Evolutionary conservation across 106 monocot genomes (phyloP).

Genomic region (Vanilla planifolia): DNA sequence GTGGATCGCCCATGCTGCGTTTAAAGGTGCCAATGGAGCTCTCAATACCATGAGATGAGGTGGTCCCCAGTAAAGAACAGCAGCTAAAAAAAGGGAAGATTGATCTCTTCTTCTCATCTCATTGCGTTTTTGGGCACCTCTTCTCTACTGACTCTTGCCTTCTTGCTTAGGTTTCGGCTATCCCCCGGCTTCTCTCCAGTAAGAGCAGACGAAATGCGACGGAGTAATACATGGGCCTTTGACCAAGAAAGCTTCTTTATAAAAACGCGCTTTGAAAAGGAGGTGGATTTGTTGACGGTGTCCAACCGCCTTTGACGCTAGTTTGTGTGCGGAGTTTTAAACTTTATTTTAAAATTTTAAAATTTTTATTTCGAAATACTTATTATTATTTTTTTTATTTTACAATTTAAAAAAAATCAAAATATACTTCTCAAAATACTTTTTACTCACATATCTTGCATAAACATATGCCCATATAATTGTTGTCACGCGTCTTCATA

Average conservation of each 20-base stretch:
- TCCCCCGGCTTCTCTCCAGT: neutral
- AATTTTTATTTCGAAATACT: too few relatives aligned
- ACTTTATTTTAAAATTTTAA: too few relatives aligned
- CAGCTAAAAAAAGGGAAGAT: neutral
- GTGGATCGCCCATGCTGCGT: slow-evolving; percentile 3
- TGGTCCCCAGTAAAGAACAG: neutral
- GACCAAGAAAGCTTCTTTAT: slow-evolving; percentile 1
- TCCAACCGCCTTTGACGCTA: too few relatives aligned
- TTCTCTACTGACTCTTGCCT: neutral
- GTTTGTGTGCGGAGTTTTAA: too few relatives aligned
- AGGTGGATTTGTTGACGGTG: too few relatives aligned
- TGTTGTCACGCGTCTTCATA: too few relatives aligned
- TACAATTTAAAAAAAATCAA: too few relatives aligned
- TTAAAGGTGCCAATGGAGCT: neutral
- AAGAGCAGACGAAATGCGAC: neutral
- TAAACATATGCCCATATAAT: too few relatives aligned
- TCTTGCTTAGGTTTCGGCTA: slow-evolving; percentile 1
- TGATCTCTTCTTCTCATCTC: slow-evolving; percentile 6
- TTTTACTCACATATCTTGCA: too few relatives aligned
- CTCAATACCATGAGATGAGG: neutral
- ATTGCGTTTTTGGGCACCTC: neutral
- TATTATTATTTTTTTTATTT: too few relatives aligned
- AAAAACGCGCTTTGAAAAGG: slow-evolving; percentile 3
- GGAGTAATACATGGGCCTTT: neutral
- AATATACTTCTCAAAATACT: too few relatives aligned